These are phyloP conservation scores for Cornus controversa DNA, from an alignment of 148 eudicot species.

Conservation along the genomic window DNA sequence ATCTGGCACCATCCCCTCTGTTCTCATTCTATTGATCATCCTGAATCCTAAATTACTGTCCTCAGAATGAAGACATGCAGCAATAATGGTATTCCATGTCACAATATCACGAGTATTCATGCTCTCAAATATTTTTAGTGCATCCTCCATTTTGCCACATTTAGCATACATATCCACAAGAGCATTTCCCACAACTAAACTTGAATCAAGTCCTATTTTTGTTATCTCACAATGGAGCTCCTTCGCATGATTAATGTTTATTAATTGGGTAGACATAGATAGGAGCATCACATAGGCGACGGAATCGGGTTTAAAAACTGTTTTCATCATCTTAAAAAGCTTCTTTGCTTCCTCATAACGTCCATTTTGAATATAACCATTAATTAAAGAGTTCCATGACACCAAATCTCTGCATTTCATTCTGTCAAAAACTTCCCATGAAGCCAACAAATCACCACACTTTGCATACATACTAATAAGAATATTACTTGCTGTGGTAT, in stretches of 20 bases:
- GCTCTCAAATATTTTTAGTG: constrained; percentile 36
- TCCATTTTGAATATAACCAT: constrained; percentile 27
- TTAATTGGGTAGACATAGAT: constrained; percentile 24
- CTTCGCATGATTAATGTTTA: constrained; percentile 14
- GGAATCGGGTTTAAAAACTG: constrained; percentile 21
- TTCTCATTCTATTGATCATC: constrained; percentile 37
- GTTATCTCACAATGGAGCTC: constrained; percentile 40
- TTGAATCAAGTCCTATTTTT: constrained; percentile 33
- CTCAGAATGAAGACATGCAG: constrained; percentile 33
- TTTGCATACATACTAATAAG: constrained; percentile 43
- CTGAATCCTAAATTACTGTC: constrained; percentile 31
- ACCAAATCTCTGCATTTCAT: constrained; percentile 34
- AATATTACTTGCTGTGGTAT: constrained; percentile 29
- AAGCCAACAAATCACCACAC: constrained; percentile 26
- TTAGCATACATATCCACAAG: constrained; percentile 45
- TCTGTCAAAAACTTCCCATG: constrained; percentile 32
- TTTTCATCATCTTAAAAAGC: constrained; percentile 19
- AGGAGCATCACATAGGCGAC: constrained; percentile 33
- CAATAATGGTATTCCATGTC: constrained; percentile 43
- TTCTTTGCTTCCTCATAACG: constrained; percentile 24
- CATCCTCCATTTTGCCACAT: constrained; percentile 33
- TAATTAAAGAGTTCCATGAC: constrained; percentile 38
- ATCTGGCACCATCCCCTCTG: constrained; percentile 32
- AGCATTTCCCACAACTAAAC: constrained; percentile 40
- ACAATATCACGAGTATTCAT: constrained; percentile 41